Percentiles rank a stretch among this genome's conserved stretches.
Evolutionary conservation across 306 rosid genomes (phyloP).

Genomic region (Castanea crenata): DNA sequence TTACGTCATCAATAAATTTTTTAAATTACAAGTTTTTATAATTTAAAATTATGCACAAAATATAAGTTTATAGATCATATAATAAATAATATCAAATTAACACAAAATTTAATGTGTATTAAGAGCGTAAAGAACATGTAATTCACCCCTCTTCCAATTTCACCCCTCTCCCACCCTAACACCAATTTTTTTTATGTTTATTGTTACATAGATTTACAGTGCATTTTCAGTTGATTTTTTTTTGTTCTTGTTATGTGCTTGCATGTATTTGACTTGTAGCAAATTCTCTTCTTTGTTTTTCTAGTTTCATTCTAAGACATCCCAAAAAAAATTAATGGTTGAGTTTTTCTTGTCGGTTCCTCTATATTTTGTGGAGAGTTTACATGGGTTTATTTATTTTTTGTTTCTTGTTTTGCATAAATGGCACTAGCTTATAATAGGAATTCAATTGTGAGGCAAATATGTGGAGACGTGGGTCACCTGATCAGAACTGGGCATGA

Average conservation of each 20-base stretch:
- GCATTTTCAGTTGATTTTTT: slow-evolving; percentile 1
- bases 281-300: slow-evolving; percentile 3
- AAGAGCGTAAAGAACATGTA: too few relatives aligned
- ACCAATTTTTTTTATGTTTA: slow-evolving; percentile 6
- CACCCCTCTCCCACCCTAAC: too few relatives aligned
- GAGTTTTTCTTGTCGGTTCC: slow-evolving; percentile 2
- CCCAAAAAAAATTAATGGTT: background rate
- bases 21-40: too few relatives aligned
- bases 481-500: slow-evolving; percentile 50
- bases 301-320: background rate
- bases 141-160: too few relatives aligned
- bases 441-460: slow-evolving; percentile 43
- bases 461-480: slow-evolving; percentile 52
- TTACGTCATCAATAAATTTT: too few relatives aligned
- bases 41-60: too few relatives aligned
- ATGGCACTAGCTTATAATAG: slow-evolving; percentile 38
- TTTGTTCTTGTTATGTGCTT: slow-evolving; percentile 40
- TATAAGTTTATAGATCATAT: too few relatives aligned
- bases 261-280: slow-evolving; percentile 37
- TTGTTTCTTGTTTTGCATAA: slow-evolving; percentile 25
- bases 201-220: slow-evolving; percentile 4
- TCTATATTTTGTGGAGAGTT: slow-evolving; percentile 25
- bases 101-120: too few relatives aligned
- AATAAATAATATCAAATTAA: too few relatives aligned
- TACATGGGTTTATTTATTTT: slow-evolving; percentile 19